Base-by-base conservation (phyloP, 495 filamentous ascomycete species). In the Parachaetomium inaequale region DNA sequence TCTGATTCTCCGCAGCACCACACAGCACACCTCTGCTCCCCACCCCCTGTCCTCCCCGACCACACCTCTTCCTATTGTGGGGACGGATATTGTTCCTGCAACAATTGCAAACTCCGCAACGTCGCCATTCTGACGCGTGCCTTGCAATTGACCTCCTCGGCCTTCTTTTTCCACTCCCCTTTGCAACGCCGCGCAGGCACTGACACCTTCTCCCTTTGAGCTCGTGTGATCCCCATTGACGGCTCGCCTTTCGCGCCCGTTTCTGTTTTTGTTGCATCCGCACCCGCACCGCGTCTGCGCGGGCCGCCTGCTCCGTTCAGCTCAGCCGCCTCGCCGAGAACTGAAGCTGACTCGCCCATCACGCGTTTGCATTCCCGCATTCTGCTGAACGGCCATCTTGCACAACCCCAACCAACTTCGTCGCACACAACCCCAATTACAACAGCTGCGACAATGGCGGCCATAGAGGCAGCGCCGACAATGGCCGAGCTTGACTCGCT, bases 401-500 rank as follows among this genome's bases (percentile, higher is more conserved):
- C 34, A 31, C 23, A 50, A 23, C 23, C 11, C 4, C 3, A 10
- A 21, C 40, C 34, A 14, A 17, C 11, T 7, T 55, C 4, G 8
- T n/a, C 36, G 36, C 36, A 40, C 17, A 15, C 36, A 21, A 21
- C 34, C 8, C 57, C 10, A 32, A 32, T 25, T 26, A 43, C 49
- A n/a, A 42, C 56, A 4, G 11, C 45, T 10, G 11, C 28, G n/a
- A 36, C 38, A 43, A 52, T 59, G 51, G 58, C 59, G 25, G 54
- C 66, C 54, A 64, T 67, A 60, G 59, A 64, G 28, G 49, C 58
- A 21, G 46, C 63, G 29, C 58, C 60, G 53, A 60, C 62, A 58
- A 65, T 67, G 23, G 62, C 62, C 21, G 64, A 64, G 40, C 50
- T 71, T 42, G 64, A 42, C 46, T 43, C 60, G 47, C 50, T 73